phyloP scores from a whole-genome alignment of 2,329 filamentous ascomycete genomes.

The Talaromyces atroroseus region DNA sequence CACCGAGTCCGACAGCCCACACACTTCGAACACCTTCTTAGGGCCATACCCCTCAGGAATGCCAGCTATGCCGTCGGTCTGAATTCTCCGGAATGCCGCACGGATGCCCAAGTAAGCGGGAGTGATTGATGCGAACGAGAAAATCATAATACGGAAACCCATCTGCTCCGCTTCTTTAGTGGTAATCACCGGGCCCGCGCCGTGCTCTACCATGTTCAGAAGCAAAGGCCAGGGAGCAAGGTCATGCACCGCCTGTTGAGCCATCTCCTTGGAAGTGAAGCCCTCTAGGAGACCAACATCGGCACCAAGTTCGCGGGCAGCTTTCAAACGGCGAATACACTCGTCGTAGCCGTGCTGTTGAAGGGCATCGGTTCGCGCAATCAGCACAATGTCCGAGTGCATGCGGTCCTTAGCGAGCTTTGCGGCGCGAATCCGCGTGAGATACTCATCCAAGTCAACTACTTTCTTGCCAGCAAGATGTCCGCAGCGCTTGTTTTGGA shows the following conservation, averaged over 20 bases:
- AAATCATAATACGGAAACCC: constrained; percentile 41
- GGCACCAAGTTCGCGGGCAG: constrained; percentile 36
- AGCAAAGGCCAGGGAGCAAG: constrained; percentile 37
- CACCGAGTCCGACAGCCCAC: constrained; percentile 38
- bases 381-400: constrained; percentile 39
- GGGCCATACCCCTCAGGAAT: constrained; percentile 29
- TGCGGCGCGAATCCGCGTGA: constrained; percentile 34
- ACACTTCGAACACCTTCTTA: constrained; percentile 40
- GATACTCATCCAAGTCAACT: constrained; percentile 30
- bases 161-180: constrained; percentile 34
- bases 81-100: constrained; percentile 33
- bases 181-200: constrained; percentile 36
- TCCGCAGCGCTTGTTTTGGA: constrained; percentile 41
- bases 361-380: constrained; percentile 37
- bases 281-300: constrained; percentile 41
- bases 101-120: constrained; percentile 34
- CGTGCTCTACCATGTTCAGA: constrained; percentile 43
- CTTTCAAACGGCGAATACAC: constrained; percentile 32
- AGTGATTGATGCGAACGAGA: constrained; percentile 35
- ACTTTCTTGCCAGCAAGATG: constrained; percentile 38
- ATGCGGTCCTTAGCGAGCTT: constrained; percentile 19
- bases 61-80: constrained; percentile 19
- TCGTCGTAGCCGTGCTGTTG: constrained; percentile 37
- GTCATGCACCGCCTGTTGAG: constrained; percentile 29
- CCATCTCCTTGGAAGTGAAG: constrained; percentile 35